Evolutionary conservation across 768 basidiomycete genomes (phyloP), one percentile per base, ranked within the genome.

Genomic region (Scleroderma citrinum): DNA sequence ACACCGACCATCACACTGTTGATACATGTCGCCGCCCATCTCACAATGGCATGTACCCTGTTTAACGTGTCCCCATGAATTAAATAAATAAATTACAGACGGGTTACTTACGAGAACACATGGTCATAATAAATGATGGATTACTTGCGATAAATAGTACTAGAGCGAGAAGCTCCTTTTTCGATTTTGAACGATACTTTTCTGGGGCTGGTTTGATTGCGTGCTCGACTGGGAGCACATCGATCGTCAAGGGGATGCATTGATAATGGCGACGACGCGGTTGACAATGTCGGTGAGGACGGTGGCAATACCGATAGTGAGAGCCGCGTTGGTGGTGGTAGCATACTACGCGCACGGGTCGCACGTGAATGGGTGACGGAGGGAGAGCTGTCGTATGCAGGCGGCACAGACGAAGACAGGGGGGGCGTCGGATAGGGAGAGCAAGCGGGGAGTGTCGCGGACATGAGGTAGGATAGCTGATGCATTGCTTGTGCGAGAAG

Each of bases 401-500:
- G n/a, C 12, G 42, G 42, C 20, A 44, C 16, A 31, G 42, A 32
- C n/a, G 29, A 44, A 10, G 42, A 32, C 17, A 16, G 42, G 16
- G 14, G 21, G 42, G 42, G 42, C 11, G 42, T 44, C 3, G 42
- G 42, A n/a, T 29, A 30, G n/a, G 42, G 42, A 13, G 42, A 44
- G n/a, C 57, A 66, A 46, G 62, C 26, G 23, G 60, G 62, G 38
- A 69, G 61, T 0, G 63, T 58, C 7, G 59, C 48, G 30, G 65
- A 68, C 47, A 74, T 54, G 11, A 74, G 42, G 49, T 67, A 76
- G 16, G 73, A 67, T 26, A 74, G 55, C 31, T 70, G 64, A 5
- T 72, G 69, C 60, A 74, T 68, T 12, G 71, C 71, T 50, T 73
- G 74, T 5, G 63, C 63, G 31, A 73, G 44, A 41, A 66, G 59